Percentiles rank a stretch among this genome's conserved stretches.
Conservation (phyloP, 805 yeast species). For the Yamadazyma sp. region DNA sequence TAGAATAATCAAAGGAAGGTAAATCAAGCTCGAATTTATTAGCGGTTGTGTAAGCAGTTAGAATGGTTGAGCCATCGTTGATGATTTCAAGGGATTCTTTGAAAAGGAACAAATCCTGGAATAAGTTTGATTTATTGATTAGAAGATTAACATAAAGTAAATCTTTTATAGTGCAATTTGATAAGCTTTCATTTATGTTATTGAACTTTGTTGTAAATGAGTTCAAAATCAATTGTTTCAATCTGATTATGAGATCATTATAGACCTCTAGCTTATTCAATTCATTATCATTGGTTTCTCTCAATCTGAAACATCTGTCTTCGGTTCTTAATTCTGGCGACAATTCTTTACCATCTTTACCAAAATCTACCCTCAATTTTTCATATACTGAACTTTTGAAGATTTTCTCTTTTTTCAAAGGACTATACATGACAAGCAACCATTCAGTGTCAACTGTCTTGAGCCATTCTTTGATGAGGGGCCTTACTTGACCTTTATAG, state of each 20-base stretch:
- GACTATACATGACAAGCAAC: conserved; percentile 55
- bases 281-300: conserved; percentile 24
- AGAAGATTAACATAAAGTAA: conserved; percentile 7
- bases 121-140: conserved; percentile 4
- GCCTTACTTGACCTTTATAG: conserved; percentile 77
- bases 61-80: conserved; percentile 2
- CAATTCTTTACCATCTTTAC: conserved; percentile 11
- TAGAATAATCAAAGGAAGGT: conserved; percentile 8
- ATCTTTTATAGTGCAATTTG: conserved; percentile 2
- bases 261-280: conserved; percentile 50
- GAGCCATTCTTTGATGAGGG: conserved; percentile 80
- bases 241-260: conserved; percentile 36
- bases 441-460: conserved; percentile 47
- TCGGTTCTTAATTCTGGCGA: conserved; percentile 7
- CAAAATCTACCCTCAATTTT: conserved; percentile 54
- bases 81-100: conserved; percentile 9
- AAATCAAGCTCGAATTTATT: conserved; percentile 1
- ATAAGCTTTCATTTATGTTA: conserved; percentile 23
- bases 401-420: conserved; percentile 36
- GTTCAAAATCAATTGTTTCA: conserved; percentile 10
- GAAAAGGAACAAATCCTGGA: conserved; percentile 7
- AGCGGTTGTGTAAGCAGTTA: neutral
- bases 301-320: conserved; percentile 37
- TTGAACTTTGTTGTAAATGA: conserved; percentile 40
- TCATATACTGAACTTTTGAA: conserved; percentile 50